phyloP scores from a whole-genome alignment of 345 rosid genomes.

The Heritiera littoralis region DNA sequence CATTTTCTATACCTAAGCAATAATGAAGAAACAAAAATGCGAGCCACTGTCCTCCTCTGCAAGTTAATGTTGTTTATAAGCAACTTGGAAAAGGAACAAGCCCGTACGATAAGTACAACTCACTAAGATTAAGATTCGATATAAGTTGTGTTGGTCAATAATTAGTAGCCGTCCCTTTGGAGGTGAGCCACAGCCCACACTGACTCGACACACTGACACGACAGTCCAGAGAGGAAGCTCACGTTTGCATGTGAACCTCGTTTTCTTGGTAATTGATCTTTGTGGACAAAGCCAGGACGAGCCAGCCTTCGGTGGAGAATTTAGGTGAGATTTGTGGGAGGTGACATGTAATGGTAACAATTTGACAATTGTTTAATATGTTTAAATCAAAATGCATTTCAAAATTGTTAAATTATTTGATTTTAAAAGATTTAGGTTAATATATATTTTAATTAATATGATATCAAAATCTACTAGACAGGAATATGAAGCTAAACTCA shows the following conservation, averaged over 20 bases:
- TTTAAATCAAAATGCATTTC: background rate
- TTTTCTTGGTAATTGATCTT: slow-evolving; percentile 3
- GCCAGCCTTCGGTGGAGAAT: too few relatives aligned
- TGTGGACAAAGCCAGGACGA: background rate
- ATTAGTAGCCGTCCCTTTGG: background rate
- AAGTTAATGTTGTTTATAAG: background rate
- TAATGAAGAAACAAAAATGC: background rate
- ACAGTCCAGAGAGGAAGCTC: background rate
- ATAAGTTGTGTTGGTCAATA: background rate
- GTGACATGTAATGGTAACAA: background rate
- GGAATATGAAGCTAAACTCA: too few relatives aligned
- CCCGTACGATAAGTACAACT: slow-evolving; percentile 6
- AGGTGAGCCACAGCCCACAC: background rate
- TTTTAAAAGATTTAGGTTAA: too few relatives aligned
- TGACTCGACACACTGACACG: background rate
- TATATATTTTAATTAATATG: too few relatives aligned
- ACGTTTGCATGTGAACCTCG: slow-evolving; percentile 21
- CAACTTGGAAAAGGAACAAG: background rate
- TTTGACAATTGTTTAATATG: background rate
- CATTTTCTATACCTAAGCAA: background rate
- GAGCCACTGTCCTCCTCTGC: too few relatives aligned
- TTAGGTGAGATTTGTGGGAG: background rate
- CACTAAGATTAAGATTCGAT: background rate
- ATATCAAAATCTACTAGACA: background rate
- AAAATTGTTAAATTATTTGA: background rate